These are phyloP conservation scores for Eucalyptus shirleyi DNA, from an alignment of 345 rosid species.

Conservation along the genomic window DNA sequence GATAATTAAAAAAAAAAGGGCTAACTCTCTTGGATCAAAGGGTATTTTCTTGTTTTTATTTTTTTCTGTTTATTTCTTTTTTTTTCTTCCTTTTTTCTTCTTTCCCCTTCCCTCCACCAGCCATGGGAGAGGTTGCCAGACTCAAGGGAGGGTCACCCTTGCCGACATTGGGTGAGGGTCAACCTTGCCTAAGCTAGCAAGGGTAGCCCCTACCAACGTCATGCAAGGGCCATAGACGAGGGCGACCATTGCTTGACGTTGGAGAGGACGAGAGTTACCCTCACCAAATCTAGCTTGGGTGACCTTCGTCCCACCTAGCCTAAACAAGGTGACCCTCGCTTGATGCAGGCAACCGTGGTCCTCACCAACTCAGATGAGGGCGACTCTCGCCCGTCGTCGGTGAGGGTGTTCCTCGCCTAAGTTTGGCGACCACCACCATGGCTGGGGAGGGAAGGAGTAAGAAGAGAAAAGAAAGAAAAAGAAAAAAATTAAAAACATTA, in stretches of 20 bases:
- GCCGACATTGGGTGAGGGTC: fast-evolving
- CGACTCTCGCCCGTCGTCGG: fast-evolving
- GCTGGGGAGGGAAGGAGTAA: fast-evolving
- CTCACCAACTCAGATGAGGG: fast-evolving
- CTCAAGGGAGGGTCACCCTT: too few relatives aligned
- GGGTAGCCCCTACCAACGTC: fast-evolving
- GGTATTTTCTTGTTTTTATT: not conserved
- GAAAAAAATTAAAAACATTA: too few relatives aligned
- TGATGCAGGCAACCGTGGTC: fast-evolving
- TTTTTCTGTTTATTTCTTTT: too few relatives aligned
- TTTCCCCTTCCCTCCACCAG: fast-evolving
- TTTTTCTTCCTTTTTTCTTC: too few relatives aligned
- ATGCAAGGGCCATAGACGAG: fast-evolving
- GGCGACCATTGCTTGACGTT: fast-evolving
- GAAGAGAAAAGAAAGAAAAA: too few relatives aligned
- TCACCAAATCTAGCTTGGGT: too few relatives aligned
- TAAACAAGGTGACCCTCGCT: fast-evolving
- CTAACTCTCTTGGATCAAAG: too few relatives aligned
- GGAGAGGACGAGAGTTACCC: fast-evolving
- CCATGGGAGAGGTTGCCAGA: fast-evolving
- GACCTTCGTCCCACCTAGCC: too few relatives aligned
- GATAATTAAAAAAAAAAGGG: too few relatives aligned
- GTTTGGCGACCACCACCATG: fast-evolving
- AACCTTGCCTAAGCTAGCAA: fast-evolving
- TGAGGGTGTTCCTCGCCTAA: fast-evolving